Conservation (phyloP, 805 yeast genomes). For the Hanseniaspora thailandica region DNA sequence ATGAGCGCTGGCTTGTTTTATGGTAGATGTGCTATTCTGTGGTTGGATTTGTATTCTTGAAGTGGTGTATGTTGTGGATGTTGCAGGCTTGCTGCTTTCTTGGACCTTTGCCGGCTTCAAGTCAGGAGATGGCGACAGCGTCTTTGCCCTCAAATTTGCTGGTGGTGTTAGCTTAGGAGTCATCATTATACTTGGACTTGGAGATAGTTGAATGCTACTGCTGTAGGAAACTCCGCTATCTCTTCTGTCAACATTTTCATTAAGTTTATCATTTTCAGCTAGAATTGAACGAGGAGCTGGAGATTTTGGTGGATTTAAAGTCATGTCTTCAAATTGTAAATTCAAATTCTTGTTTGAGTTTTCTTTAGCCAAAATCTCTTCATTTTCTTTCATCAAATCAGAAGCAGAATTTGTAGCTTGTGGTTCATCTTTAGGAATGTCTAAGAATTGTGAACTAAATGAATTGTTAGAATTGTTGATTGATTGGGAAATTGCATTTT, state of each 20-base stretch:
- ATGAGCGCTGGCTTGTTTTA: constrained; percentile 2
- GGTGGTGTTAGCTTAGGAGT: constrained; percentile 2
- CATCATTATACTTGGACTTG: background rate
- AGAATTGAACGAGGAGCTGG: background rate
- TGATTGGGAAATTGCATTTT: background rate
- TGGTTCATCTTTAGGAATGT: background rate
- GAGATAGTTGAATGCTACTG: constrained; percentile 12
- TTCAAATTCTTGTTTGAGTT: background rate
- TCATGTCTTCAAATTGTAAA: background rate
- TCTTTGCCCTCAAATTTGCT: background rate
- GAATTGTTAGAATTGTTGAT: background rate
- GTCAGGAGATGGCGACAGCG: background rate
- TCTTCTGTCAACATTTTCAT: background rate
- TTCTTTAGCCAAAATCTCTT: background rate
- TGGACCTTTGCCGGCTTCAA: background rate
- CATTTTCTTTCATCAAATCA: background rate
- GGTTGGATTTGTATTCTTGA: constrained; percentile 29
- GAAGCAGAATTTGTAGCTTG: background rate
- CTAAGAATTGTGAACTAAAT: background rate
- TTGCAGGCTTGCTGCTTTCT: constrained; percentile 24
- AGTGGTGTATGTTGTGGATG: constrained; percentile 29
- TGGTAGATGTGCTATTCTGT: constrained; percentile 15
- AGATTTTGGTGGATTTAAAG: constrained; percentile 8
- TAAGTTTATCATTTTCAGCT: background rate
- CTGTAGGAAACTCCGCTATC: background rate